These are phyloP conservation scores for Magnusiomyces suaveolens DNA, from an alignment of 1,139 yeast genomes.

Conservation along the genomic window DNA sequence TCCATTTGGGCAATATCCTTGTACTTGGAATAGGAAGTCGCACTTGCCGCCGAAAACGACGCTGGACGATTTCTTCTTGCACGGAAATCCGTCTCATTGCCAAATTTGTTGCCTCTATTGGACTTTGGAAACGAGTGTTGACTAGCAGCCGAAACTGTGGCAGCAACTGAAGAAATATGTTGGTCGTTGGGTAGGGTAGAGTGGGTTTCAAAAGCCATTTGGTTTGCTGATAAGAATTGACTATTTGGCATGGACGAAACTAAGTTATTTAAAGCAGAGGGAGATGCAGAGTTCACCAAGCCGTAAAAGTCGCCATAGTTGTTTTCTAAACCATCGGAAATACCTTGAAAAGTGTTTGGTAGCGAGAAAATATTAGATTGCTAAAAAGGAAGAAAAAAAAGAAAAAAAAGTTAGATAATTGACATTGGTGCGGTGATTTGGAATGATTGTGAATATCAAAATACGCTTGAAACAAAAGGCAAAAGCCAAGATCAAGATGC, in stretches of 20 bases:
- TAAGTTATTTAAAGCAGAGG: background rate
- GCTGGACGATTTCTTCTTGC: slow-evolving; percentile 43
- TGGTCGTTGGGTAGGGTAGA: no score
- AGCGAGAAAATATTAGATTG: background rate
- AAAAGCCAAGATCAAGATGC: no score
- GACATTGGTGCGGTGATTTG: no score
- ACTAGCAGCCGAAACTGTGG: no score
- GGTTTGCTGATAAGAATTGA: background rate
- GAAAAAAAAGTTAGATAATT: no score
- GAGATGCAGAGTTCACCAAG: background rate
- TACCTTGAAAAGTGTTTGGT: background rate
- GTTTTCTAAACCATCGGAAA: background rate
- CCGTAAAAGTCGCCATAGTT: slow-evolving; percentile 4
- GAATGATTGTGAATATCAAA: no score
- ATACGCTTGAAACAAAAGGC: no score
- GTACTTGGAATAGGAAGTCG: slow-evolving; percentile 53
- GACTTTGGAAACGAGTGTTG: background rate
- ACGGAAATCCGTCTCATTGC: slow-evolving; percentile 15
- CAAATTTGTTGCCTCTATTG: slow-evolving; percentile 3
- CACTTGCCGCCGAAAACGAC: slow-evolving; percentile 74
- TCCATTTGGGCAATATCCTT: slow-evolving; percentile 35
- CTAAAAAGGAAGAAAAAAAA: background rate
- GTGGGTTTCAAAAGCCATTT: background rate
- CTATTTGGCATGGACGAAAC: background rate
- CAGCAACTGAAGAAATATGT: no score